These are phyloP conservation scores for Ustilago shanxiensis DNA, from an alignment of 1,284 basidiomycete species.

Conservation along the genomic window DNA sequence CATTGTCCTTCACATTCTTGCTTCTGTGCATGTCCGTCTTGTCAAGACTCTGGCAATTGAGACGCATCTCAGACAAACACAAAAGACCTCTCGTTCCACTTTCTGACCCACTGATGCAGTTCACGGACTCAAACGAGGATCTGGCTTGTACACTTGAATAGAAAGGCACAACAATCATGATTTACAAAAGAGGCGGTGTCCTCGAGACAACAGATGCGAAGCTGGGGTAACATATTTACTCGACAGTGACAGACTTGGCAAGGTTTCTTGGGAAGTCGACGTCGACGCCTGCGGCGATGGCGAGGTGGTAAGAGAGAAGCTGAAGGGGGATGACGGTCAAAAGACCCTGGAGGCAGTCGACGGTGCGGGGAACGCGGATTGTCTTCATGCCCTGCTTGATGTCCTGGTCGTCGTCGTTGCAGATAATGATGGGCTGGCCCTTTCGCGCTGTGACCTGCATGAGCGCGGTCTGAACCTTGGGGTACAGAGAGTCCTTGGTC, in stretches of 20 bases:
- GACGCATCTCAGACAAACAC: neutral
- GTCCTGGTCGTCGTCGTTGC: conserved; percentile 90
- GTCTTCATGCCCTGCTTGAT: conserved; percentile 82
- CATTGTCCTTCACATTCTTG: conserved; percentile 6
- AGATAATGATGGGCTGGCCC: conserved; percentile 92
- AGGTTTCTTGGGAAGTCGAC: conserved; percentile 99
- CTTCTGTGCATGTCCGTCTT: neutral
- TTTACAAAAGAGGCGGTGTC: conserved; percentile 27
- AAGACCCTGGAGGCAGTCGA: conserved; percentile 94
- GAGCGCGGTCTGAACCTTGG: conserved; percentile 96
- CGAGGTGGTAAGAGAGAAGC: conserved; percentile 94
- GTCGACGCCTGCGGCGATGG: conserved; percentile 93
- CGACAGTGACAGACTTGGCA: conserved; percentile 72
- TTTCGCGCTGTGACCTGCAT: conserved; percentile 97
- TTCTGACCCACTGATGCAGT: too few species aligned
- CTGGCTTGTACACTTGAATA: neutral
- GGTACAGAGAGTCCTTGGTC: conserved; percentile 98
- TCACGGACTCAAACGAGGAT: neutral
- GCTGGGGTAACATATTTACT: conserved; percentile 37
- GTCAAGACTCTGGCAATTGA: neutral
- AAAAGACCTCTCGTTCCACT: neutral
- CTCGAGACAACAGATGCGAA: conserved; percentile 2
- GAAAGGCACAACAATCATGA: conserved; percentile 23
- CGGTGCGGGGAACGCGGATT: conserved; percentile 82
- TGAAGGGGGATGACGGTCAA: conserved; percentile 98